Percentiles rank a stretch among this genome's conserved stretches.
Evolutionary conservation across 1,139 yeast genomes (phyloP).

Genomic region (Groenewaldozyma sp.): DNA sequence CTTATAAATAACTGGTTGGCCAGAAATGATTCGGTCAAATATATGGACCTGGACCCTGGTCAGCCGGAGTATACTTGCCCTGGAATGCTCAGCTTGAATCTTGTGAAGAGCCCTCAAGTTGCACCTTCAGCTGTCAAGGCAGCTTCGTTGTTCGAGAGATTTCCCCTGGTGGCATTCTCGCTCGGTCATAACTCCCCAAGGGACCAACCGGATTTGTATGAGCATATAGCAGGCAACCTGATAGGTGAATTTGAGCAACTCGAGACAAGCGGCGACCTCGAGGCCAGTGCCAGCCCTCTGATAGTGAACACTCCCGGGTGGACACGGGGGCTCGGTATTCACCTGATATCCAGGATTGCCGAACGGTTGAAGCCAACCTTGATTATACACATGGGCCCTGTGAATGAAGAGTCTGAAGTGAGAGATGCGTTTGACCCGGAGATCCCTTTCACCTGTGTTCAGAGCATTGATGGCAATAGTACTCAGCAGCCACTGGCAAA

Average conservation of each 20-base stretch:
- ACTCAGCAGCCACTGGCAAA: background rate
- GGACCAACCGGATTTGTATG: slow-evolving; percentile 53
- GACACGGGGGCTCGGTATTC: slow-evolving; percentile 83
- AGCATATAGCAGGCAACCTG: slow-evolving; percentile 38
- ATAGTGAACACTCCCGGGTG: slow-evolving; percentile 86
- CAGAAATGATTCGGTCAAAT: slow-evolving; percentile 27
- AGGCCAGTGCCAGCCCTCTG: slow-evolving; percentile 33
- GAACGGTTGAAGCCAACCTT: slow-evolving; percentile 24
- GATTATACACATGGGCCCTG: background rate
- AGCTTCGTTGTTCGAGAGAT: slow-evolving; percentile 16
- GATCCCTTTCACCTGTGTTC: slow-evolving; percentile 7
- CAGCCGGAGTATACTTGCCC: slow-evolving; percentile 77
- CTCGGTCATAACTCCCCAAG: slow-evolving; percentile 71
- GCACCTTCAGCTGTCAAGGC: slow-evolving; percentile 30
- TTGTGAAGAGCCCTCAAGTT: slow-evolving; percentile 14
- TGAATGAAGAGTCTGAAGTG: slow-evolving; percentile 7
- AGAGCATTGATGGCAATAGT: slow-evolving; percentile 1
- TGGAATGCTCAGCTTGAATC: slow-evolving; percentile 49
- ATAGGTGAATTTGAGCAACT: slow-evolving; percentile 27
- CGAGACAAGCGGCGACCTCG: slow-evolving; percentile 9
- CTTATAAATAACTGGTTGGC: slow-evolving; percentile 39
- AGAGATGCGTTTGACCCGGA: slow-evolving; percentile 2
- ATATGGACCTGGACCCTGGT: slow-evolving; percentile 84
- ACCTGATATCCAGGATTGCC: slow-evolving; percentile 46
- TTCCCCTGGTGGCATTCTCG: slow-evolving; percentile 35